Evolutionary conservation across 2,329 filamentous ascomycete genomes (phyloP), one percentile per base, ranked within the genome.

Genomic region (Fusarium sp.): DNA sequence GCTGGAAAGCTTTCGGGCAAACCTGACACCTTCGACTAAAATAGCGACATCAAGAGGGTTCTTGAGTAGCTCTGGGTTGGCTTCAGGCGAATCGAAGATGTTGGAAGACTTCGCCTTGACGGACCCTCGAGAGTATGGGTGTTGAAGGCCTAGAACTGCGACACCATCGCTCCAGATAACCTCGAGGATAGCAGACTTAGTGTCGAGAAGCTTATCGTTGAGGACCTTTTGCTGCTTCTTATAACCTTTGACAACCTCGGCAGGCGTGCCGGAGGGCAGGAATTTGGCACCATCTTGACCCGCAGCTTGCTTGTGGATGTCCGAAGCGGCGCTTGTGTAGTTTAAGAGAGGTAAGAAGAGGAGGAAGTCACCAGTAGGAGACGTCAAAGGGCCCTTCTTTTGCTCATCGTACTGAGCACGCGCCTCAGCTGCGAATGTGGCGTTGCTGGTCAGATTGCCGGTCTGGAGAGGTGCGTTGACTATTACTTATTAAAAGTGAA

Each of bases 71-170:
- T 58, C 69, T 2, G 69, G 21, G 15, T 70, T 67, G 15, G 69
- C 69, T 4, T 23, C 30, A 3, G 67, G 60, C 2, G 57, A 43
- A 32, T 71, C 69, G 2, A 71, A 71, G n/a, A 62, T 55, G 23
- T 26, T 56, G 7, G 54, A 51, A 20, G 69, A 67, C 3, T 24
- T 51, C n/a, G 67, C 56, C 17, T 67, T 71, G 23, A 71, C 47
- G n/a, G 42, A 62, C 6, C 69, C 69, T 42, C 69, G 60, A 3
- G 69, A 71, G 43, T 70, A 71, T 3, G 69, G 69, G 23, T 71
- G 69, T 21, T 71, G 61, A 1, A 71, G 69, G 9, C 67, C 67
- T 0, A 71, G 26, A 2, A 70, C 3, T 2, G 67, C 20, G 7
- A 28, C 39, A 10, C 69, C 64, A 3, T 72, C 69, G 6, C 42